Evolutionary conservation across 139 green algal species (phyloP).

Genomic region (Haematococcus lacustris): DNA sequence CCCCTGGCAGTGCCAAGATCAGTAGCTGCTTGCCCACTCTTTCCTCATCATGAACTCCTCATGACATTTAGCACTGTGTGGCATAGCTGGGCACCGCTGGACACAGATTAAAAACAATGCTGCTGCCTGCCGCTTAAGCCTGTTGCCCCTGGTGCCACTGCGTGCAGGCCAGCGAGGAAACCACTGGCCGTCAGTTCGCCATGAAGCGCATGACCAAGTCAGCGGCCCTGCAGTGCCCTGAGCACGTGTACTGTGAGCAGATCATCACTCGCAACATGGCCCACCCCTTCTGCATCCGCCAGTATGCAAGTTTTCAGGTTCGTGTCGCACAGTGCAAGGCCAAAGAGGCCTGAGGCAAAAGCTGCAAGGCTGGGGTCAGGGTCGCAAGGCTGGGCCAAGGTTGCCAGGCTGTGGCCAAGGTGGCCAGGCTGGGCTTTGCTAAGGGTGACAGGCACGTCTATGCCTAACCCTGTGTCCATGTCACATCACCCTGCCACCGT

Average conservation of each 20-base stretch:
- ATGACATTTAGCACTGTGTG: no score
- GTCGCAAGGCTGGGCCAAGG: slow-evolving; percentile 95
- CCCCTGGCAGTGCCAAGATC: no score
- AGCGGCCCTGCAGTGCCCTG: slow-evolving; percentile 81
- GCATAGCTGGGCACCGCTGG: no score
- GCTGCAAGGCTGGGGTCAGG: slow-evolving; percentile 88
- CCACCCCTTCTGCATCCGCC: slow-evolving; percentile 91
- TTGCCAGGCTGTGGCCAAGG: slow-evolving; percentile 84
- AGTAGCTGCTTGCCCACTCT: no score
- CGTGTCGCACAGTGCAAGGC: no score
- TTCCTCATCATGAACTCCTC: no score
- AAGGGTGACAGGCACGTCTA: no score
- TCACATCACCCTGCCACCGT: no score
- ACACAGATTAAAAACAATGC: no score
- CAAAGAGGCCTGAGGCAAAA: slow-evolving; percentile 88
- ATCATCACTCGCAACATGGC: slow-evolving; percentile 85
- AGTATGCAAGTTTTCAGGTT: slow-evolving; percentile 90
- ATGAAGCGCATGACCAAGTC: slow-evolving; percentile 92
- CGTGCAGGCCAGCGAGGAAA: slow-evolving; percentile 52
- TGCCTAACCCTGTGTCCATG: no score
- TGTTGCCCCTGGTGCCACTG: no score
- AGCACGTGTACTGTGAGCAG: slow-evolving; percentile 95
- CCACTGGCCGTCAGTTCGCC: slow-evolving; percentile 67
- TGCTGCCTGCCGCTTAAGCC: no score
- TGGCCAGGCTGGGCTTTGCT: slow-evolving; percentile 85